Percentiles rank a stretch among this genome's conserved stretches.
Evolutionary conservation across 257 asterid species (phyloP).

Genomic region (Nicotiana knightiana): DNA sequence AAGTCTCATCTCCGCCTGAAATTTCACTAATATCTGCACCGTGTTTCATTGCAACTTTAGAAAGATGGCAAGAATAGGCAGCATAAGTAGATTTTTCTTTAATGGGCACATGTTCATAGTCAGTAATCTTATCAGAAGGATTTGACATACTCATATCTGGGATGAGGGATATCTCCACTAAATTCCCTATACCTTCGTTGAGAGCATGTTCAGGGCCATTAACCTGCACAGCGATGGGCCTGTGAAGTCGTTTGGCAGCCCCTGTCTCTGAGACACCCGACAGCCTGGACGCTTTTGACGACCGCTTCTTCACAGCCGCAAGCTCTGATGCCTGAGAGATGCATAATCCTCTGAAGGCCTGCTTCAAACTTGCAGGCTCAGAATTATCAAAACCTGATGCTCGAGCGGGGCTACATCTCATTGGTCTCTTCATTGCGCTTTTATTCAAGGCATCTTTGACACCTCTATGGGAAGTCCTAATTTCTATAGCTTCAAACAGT

Average conservation of each 20-base stretch:
- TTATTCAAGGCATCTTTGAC: conserved; percentile 31
- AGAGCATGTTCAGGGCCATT: conserved; percentile 24
- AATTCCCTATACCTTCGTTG: conserved; percentile 31
- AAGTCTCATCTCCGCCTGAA: conserved; percentile 8
- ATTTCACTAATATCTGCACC: conserved; percentile 9
- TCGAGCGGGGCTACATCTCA: conserved; percentile 45
- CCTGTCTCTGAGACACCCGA: conserved; percentile 40
- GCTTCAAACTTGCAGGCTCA: conserved; percentile 71
- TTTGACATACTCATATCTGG: conserved; percentile 42
- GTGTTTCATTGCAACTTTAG: conserved; percentile 3
- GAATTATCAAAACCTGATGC: conserved; percentile 65
- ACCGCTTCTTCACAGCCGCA: conserved; percentile 77
- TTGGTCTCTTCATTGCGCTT: conserved; percentile 88
- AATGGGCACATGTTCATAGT: conserved; percentile 18
- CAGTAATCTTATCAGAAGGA: conserved; percentile 20
- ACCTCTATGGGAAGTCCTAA: conserved; percentile 35
- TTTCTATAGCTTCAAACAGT: conserved; percentile 67
- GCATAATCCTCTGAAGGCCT: conserved; percentile 90
- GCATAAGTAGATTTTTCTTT: conserved; percentile 13
- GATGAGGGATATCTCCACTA: conserved; percentile 51
- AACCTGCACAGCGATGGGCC: conserved; percentile 33
- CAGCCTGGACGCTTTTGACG: conserved; percentile 40
- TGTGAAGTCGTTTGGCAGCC: conserved; percentile 39
- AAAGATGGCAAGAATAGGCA: conserved; percentile 18
- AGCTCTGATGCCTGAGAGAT: conserved; percentile 95